Evolutionary conservation across 2,329 filamentous ascomycete genomes (phyloP).

Genomic region (Cladophialophora chaetospira): DNA sequence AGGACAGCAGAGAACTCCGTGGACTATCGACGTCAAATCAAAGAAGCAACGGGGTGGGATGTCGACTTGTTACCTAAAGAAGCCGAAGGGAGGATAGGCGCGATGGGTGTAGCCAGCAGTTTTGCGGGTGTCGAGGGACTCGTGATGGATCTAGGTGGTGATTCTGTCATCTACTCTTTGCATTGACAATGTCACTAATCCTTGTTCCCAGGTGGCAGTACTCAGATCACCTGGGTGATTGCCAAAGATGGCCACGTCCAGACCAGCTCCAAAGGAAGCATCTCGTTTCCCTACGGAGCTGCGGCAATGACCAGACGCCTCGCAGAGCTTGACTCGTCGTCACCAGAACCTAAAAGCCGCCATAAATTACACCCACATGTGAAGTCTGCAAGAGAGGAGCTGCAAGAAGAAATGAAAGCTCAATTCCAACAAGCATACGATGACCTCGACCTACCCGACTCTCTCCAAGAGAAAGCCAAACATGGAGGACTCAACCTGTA

Average conservation of each 20-base stretch:
- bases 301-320: conserved; percentile 64
- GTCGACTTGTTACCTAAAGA: conserved; percentile 74
- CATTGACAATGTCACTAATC: background rate
- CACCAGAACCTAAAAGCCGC: background rate
- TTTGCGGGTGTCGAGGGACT: conserved; percentile 71
- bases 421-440: conserved; percentile 63
- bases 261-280: conserved; percentile 57
- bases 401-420: conserved; percentile 47
- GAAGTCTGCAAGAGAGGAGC: conserved; percentile 43
- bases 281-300: conserved; percentile 70
- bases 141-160: conserved; percentile 76
- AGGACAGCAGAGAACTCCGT: conserved; percentile 74
- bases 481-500: conserved; percentile 68
- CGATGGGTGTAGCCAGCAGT: conserved; percentile 77
- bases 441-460: conserved; percentile 58
- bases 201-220: conserved; percentile 37
- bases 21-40: conserved; percentile 70
- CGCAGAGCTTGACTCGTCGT: conserved; percentile 40
- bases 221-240: conserved; percentile 69
- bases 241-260: conserved; percentile 52
- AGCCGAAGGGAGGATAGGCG: conserved; percentile 80
- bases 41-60: conserved; percentile 63
- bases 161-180: conserved; percentile 3
- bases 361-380: conserved; percentile 24
- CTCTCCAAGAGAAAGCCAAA: conserved; percentile 47